A percentile compares a stretch with the other conserved stretches of the same genome.
These are phyloP conservation scores for Scenedesmus sp. DNA, from an alignment of 163 green algal genomes.

Conservation along the genomic window DNA sequence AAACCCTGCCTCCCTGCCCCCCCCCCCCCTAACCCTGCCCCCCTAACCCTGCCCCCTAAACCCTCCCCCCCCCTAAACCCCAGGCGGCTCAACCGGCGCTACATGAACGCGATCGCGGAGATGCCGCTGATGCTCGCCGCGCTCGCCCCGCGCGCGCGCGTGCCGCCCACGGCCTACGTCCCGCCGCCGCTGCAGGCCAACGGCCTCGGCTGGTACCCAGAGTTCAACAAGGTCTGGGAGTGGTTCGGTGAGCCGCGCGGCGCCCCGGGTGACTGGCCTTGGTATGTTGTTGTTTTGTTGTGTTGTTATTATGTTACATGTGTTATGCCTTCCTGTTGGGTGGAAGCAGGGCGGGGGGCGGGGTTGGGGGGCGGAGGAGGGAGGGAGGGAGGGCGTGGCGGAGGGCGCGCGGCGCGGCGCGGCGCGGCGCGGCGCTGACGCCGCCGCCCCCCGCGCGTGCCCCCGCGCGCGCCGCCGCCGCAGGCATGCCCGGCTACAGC, in stretches of 20 bases:
- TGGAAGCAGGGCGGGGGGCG: too few species aligned
- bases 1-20: not conserved
- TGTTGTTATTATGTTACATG: too few species aligned
- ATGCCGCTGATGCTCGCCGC: slow-evolving; percentile 59
- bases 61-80: not conserved
- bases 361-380: too few species aligned
- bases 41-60: not conserved
- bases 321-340: too few species aligned
- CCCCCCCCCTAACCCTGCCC: not conserved
- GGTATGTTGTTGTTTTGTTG: too few species aligned
- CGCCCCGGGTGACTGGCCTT: too few species aligned
- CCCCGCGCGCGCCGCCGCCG: too few species aligned
- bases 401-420: too few species aligned
- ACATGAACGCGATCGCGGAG: slow-evolving; percentile 49
- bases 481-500: slow-evolving; percentile 41
- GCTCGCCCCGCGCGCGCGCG: slow-evolving; percentile 38
- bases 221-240: slow-evolving; percentile 64
- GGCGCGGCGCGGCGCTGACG: too few species aligned
- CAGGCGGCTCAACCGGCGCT: slow-evolving; percentile 29
- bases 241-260: slow-evolving; percentile 41
- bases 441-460: too few species aligned
- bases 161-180: slow-evolving; percentile 56
- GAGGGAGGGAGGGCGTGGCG: too few species aligned
- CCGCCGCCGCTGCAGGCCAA: slow-evolving; percentile 53
- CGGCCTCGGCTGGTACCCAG: slow-evolving; percentile 60